These are phyloP conservation scores for Geotrichum fermentans DNA, from an alignment of 1,139 yeast genomes.

Conservation along the genomic window DNA sequence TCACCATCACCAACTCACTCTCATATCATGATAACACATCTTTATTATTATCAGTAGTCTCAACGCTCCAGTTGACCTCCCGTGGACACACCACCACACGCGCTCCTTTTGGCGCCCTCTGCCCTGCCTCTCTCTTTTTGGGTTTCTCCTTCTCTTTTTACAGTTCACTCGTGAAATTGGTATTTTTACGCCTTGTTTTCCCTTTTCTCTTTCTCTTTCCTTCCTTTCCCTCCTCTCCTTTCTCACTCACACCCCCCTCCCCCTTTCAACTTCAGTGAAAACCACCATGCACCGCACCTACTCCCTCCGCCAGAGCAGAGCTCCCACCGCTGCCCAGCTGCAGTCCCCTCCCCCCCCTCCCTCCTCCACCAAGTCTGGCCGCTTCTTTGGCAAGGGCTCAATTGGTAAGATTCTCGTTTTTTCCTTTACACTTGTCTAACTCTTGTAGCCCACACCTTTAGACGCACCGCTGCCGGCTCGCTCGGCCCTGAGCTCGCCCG, in stretches of 20 bases:
- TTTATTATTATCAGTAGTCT: no score
- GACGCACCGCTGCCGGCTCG: conserved; percentile 86
- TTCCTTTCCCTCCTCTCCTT: background rate
- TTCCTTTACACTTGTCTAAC: background rate
- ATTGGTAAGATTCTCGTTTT: conserved; percentile 42
- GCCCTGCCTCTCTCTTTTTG: no score
- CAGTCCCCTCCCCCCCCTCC: conserved; percentile 95
- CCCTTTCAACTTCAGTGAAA: conserved; percentile 43
- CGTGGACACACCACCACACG: no score
- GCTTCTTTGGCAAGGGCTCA: conserved; percentile 89
- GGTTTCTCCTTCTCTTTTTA: no score
- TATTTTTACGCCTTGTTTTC: background rate
- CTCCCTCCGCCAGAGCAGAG: conserved; percentile 89
- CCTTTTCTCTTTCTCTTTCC: background rate
- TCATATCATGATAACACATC: no score
- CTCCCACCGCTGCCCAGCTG: conserved; percentile 94
- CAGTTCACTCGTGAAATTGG: no score
- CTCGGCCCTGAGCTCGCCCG: conserved; percentile 94
- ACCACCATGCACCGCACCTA: conserved; percentile 97
- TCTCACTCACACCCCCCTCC: background rate
- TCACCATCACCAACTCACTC: no score
- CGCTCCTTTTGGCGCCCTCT: no score
- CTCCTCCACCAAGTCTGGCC: conserved; percentile 76
- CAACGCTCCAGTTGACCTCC: no score
- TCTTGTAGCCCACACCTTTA: conserved; percentile 54